Conservation (phyloP, 306 rosid species). For the Lathyrus sativus region DNA sequence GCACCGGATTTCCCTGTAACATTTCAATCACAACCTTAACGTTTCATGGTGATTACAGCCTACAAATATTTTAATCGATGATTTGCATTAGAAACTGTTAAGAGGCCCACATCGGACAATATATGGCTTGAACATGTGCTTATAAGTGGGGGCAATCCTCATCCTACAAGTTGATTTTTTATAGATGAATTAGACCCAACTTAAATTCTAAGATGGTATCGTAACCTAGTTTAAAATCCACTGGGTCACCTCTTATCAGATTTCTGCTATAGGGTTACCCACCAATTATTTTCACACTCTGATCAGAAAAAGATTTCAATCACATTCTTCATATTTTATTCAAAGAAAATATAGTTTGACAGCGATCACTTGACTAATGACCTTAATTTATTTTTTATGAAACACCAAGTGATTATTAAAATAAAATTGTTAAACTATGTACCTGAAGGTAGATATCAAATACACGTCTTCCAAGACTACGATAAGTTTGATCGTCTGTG, state of each 20-base stretch:
- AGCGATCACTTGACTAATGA: neutral
- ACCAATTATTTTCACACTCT: neutral
- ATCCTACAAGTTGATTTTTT: too few relatives aligned
- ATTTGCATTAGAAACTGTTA: neutral
- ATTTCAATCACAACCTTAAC: slow-evolving; percentile 1
- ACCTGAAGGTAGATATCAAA: slow-evolving; percentile 65
- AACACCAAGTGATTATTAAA: neutral
- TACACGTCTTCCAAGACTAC: slow-evolving; percentile 56
- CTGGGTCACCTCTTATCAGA: too few relatives aligned
- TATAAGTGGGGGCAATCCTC: too few relatives aligned
- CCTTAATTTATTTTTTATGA: neutral
- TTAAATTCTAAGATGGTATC: too few relatives aligned
- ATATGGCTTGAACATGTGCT: too few relatives aligned
- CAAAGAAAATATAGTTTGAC: neutral
- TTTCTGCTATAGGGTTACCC: too few relatives aligned
- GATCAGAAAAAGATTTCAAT: neutral
- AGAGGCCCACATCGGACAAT: neutral
- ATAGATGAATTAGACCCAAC: too few relatives aligned
- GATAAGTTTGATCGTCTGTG: slow-evolving; percentile 32
- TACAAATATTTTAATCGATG: neutral
- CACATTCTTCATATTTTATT: neutral
- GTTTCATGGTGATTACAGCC: neutral
- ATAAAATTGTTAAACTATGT: neutral
- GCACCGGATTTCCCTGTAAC: slow-evolving; percentile 43
- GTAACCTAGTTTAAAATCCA: too few relatives aligned